Evolutionary conservation across 2,329 filamentous ascomycete species (phyloP), one percentile per base, ranked within the genome.

Genomic region (Colletotrichum scovillei): DNA sequence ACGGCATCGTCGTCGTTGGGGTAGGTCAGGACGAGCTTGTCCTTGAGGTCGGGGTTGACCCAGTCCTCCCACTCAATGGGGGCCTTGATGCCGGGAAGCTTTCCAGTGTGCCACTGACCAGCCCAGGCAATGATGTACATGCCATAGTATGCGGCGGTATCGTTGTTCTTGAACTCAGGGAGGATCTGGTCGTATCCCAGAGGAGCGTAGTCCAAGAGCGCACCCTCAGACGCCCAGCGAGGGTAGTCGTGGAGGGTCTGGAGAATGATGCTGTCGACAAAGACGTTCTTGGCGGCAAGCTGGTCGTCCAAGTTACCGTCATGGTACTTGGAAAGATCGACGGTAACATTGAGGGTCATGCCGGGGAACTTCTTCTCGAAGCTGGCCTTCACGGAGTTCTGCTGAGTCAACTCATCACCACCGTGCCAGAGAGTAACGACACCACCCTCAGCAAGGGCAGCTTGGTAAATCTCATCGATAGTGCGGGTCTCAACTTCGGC

Each of bases 1-100:
- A 90, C 84, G 0, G 88, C 88, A 67, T 90, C 88, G 55, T 90
- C 88, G 53, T 90, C 89, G 72, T 90, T 89, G 11, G 88, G 89
- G 69, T 90, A 90, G 0, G 88, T 89, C 12, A 90, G 77, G 2
- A 86, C 85, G 5, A 90, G 79, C 78, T 87, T 89, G 72, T 86
- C 80, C 79, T 90, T 90, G 79, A 85, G 88, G 69, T 86, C 84
- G 0, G 88, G 87, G 8, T 83, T 81, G 3, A 87, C 78, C 67
- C 83, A 85, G 72, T 88, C 86, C 0, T 80, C 75, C 65, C 82
- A 90, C 12, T 84, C 81, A 4, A 78, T 80, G 0, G 83, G 83
- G 0, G 81, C 70, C n/a, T 38, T 66, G 30, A 81, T 77, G 12
- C 81, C 81, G 0, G 67, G 72, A 1, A 85, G 77, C 74, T 81